Evolutionary conservation across 495 filamentous ascomycete species (phyloP).

Genomic region (Letharia columbiana): DNA sequence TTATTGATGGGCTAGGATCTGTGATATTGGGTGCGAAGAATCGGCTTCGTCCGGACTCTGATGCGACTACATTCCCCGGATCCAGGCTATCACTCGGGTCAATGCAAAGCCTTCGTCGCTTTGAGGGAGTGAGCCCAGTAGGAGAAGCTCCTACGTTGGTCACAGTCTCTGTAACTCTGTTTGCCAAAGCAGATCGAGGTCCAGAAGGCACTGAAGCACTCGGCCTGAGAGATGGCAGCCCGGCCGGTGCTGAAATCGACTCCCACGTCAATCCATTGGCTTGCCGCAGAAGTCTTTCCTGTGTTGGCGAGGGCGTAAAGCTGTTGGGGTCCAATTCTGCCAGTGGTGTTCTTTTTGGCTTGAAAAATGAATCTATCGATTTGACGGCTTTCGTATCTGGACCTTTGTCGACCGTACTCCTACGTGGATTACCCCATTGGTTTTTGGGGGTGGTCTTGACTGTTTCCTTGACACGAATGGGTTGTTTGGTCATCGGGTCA

Average conservation of each 20-base stretch:
- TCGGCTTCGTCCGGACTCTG: slow-evolving; percentile 41
- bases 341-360: slow-evolving; percentile 63
- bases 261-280: slow-evolving; percentile 49
- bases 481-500: slow-evolving; percentile 79
- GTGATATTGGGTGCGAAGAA: slow-evolving; percentile 44
- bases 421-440: slow-evolving; percentile 30
- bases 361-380: slow-evolving; percentile 73
- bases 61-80: slow-evolving; percentile 27
- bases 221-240: slow-evolving; percentile 32
- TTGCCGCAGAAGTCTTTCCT: slow-evolving; percentile 50
- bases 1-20: slow-evolving; percentile 44
- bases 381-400: slow-evolving; percentile 52
- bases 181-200: slow-evolving; percentile 32
- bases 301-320: slow-evolving; percentile 62
- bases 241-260: slow-evolving; percentile 35
- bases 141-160: slow-evolving; percentile 36
- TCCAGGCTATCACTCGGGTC: slow-evolving; percentile 39
- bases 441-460: slow-evolving; percentile 28
- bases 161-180: slow-evolving; percentile 33
- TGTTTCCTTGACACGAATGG: slow-evolving; percentile 40
- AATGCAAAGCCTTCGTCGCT: slow-evolving; percentile 55
- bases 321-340: slow-evolving; percentile 82
- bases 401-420: slow-evolving; percentile 39
- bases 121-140: slow-evolving; percentile 44
- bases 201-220: slow-evolving; percentile 20